Evolutionary conservation across 2,329 filamentous ascomycete species (phyloP).

Genomic region (Penicillium verrucosum): DNA sequence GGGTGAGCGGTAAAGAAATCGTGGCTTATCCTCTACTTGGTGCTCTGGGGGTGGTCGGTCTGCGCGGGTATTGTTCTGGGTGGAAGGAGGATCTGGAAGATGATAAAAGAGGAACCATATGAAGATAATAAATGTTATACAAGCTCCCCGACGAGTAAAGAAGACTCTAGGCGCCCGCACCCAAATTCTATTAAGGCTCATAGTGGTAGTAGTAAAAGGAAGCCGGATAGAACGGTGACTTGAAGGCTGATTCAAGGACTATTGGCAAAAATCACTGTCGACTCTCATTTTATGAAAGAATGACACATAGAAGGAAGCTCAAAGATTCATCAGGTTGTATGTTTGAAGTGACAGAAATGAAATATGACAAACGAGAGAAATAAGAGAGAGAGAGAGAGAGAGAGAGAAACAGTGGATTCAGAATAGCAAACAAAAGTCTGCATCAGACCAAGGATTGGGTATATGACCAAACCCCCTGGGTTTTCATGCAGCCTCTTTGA

Average conservation of each 20-base stretch:
- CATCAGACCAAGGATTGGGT: not conserved
- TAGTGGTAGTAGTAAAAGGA: not conserved
- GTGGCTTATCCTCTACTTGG: conserved; percentile 6
- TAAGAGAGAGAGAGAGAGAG: not conserved
- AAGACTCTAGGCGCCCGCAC: not conserved
- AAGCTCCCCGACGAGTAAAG: conserved; percentile 32
- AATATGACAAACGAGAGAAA: not conserved
- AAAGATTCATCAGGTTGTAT: not conserved
- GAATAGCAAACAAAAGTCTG: not conserved
- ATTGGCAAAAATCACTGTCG: not conserved
- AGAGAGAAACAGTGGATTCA: not conserved
- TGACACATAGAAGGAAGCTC: not conserved
- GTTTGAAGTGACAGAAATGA: not conserved
- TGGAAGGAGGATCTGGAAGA: conserved; percentile 1
- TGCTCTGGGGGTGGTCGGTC: conserved; percentile 13
- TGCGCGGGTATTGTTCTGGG: not conserved
- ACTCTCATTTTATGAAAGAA: not conserved
- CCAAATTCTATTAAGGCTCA: not conserved
- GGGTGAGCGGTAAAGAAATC: not conserved
- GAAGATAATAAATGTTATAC: not conserved
- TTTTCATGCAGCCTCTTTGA: not conserved
- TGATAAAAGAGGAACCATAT: conserved; percentile 2
- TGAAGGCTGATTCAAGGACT: not conserved
- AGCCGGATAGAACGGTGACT: not conserved
- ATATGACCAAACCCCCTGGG: not conserved